These are phyloP conservation scores for Oryza punctata DNA, from an alignment of 176 grass and related monocot species.

Conservation along the genomic window DNA sequence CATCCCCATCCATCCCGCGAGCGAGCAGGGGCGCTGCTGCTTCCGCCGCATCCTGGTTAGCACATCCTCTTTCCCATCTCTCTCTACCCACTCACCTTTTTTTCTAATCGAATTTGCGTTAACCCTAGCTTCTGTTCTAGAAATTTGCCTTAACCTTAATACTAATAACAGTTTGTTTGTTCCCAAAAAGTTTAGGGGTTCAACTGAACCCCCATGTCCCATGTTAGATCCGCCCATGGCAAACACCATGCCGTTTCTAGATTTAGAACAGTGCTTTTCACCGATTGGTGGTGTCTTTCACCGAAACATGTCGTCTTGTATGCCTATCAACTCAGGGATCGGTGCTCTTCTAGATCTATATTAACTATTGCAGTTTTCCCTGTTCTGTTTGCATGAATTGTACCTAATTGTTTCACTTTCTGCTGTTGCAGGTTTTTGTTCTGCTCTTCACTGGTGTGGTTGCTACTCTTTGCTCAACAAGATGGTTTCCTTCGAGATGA, in stretches of 20 bases:
- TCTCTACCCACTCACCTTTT: too few relatives aligned
- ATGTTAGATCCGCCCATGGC: too few relatives aligned
- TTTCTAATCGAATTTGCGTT: too few relatives aligned
- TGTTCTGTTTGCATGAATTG: background rate
- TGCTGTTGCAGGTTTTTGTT: constrained; percentile 17
- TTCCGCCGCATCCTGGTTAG: too few relatives aligned
- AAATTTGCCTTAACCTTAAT: too few relatives aligned
- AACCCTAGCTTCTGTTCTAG: too few relatives aligned
- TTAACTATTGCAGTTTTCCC: background rate
- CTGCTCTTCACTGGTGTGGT: constrained; percentile 19
- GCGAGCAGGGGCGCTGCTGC: too few relatives aligned
- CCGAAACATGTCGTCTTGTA: background rate
- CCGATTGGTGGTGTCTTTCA: background rate
- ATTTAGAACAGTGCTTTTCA: background rate
- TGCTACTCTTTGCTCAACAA: constrained; percentile 4
- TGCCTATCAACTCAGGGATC: background rate
- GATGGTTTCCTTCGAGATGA: constrained; percentile 99
- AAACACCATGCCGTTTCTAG: background rate
- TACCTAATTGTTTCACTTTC: background rate
- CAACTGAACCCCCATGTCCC: too few relatives aligned
- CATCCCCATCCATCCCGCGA: too few relatives aligned
- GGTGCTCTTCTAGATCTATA: background rate
- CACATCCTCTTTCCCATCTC: too few relatives aligned
- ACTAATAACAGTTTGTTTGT: too few relatives aligned
- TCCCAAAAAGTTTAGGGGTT: too few relatives aligned